Percentiles rank a stretch among this genome's conserved stretches.
Conservation (phyloP, 257 asterid genomes). For the Solanum sitiens region DNA sequence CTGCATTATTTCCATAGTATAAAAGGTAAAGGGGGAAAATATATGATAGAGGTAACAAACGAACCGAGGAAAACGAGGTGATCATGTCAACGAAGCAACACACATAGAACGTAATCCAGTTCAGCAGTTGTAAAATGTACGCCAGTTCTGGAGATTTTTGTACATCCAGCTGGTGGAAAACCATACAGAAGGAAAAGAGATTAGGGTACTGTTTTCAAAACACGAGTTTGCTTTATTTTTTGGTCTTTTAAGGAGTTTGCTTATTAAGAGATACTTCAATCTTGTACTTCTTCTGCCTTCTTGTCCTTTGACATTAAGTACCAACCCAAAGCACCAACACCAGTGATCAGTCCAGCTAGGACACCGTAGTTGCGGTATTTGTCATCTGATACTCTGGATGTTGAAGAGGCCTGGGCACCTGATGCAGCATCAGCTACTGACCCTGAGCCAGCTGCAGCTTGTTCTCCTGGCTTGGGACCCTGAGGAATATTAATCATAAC, state of each 20-base stretch:
- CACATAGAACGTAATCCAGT: background rate
- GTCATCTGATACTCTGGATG: slow-evolving; percentile 56
- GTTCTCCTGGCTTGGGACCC: slow-evolving; percentile 72
- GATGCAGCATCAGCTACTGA: slow-evolving; percentile 50
- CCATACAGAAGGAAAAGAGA: background rate
- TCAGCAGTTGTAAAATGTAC: background rate
- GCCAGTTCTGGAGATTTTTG: background rate
- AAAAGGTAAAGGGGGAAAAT: background rate
- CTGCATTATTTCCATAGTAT: background rate
- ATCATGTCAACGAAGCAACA: background rate
- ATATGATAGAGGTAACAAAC: background rate
- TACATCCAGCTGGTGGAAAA: background rate
- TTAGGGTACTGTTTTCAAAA: background rate
- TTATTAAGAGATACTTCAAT: slow-evolving; percentile 18
- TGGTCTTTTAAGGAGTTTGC: slow-evolving; percentile 4
- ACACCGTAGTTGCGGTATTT: slow-evolving; percentile 64
- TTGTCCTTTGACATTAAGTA: slow-evolving; percentile 44
- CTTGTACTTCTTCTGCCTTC: slow-evolving; percentile 54
- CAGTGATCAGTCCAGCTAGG: slow-evolving; percentile 51
- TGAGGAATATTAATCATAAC: slow-evolving; percentile 12
- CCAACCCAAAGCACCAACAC: slow-evolving; percentile 72
- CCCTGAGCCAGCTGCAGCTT: slow-evolving; percentile 49
- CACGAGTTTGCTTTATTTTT: slow-evolving; percentile 17
- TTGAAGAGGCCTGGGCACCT: slow-evolving; percentile 29
- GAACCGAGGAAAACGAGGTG: background rate